Evolutionary conservation across 768 basidiomycete genomes (phyloP).

Genomic region (Candolleomyces aberdarensis): DNA sequence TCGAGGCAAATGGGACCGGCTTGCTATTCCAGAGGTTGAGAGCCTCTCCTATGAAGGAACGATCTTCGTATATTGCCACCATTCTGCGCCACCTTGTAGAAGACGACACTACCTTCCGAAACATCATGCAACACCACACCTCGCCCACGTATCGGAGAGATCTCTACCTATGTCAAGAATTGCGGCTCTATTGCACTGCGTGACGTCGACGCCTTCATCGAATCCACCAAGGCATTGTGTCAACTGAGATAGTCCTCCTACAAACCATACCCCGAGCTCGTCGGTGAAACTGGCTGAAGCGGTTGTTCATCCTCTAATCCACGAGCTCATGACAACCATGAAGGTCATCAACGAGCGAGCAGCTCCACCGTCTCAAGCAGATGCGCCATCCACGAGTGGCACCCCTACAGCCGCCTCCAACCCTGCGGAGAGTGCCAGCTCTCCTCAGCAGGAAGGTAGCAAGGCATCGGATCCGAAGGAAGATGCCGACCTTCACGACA

Average conservation of each 20-base stretch:
- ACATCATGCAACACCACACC: slow-evolving; percentile 74
- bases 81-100: slow-evolving; percentile 93
- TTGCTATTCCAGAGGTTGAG: slow-evolving; percentile 70
- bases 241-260: slow-evolving; percentile 48
- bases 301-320: slow-evolving; percentile 66
- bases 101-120: slow-evolving; percentile 58
- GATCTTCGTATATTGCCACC: slow-evolving; percentile 80
- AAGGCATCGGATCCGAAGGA: slow-evolving; percentile 4
- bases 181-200: slow-evolving; percentile 80
- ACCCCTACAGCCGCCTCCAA: not conserved
- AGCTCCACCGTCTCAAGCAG: slow-evolving; percentile 6
- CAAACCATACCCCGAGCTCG: slow-evolving; percentile 4
- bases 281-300: slow-evolving; percentile 46
- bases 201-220: slow-evolving; percentile 72
- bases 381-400: not conserved
- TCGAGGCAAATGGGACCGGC: slow-evolving; percentile 59
- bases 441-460: not conserved
- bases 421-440: not conserved
- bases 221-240: slow-evolving; percentile 68
- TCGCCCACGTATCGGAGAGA: slow-evolving; percentile 64
- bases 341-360: slow-evolving; percentile 41
- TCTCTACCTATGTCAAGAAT: slow-evolving; percentile 68
- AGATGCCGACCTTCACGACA: slow-evolving; percentile 29
- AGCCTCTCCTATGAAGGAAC: slow-evolving; percentile 56
- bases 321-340: slow-evolving; percentile 63